phyloP scores from a whole-genome alignment of 2,329 filamentous ascomycete genomes.

The Paraconiothyrium sp. region DNA sequence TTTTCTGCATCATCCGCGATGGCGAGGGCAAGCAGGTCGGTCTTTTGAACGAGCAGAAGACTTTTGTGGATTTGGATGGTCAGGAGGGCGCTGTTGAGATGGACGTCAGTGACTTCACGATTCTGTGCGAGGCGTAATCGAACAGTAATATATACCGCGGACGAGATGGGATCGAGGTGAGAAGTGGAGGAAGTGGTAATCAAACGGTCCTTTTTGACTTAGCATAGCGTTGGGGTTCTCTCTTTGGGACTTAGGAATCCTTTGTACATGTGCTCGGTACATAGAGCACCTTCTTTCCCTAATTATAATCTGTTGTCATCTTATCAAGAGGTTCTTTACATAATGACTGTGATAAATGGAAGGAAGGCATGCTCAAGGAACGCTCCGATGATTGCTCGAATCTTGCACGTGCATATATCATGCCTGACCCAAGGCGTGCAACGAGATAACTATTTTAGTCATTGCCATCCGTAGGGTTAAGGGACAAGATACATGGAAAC shows the following conservation, averaged over 20 bases:
- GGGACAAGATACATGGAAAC: too few relatives aligned
- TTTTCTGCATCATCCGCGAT: constrained; percentile 26
- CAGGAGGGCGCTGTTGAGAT: constrained; percentile 21
- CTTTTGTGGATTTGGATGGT: constrained; percentile 29
- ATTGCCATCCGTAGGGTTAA: background rate
- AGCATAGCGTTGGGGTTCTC: constrained; percentile 6
- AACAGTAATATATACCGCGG: background rate
- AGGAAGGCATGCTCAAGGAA: background rate
- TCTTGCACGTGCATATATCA: too few relatives aligned
- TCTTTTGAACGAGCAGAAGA: constrained; percentile 24
- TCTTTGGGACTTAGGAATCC: background rate
- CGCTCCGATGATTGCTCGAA: too few relatives aligned
- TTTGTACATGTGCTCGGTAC: background rate
- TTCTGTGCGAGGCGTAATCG: constrained; percentile 23
- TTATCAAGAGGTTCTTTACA: background rate
- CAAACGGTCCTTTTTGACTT: constrained; percentile 4
- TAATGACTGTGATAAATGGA: background rate
- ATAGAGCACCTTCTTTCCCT: background rate
- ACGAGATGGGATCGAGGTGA: background rate
- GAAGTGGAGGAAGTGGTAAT: constrained; percentile 2
- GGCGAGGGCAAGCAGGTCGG: constrained; percentile 12
- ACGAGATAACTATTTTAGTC: background rate
- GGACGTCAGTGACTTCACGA: constrained; percentile 29
- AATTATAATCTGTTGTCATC: background rate
- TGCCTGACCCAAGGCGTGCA: too few relatives aligned